Percentiles rank a stretch among this genome's conserved stretches.
These are phyloP conservation scores for Sporothrix inflata DNA, from an alignment of 2,329 filamentous ascomycete species.

Conservation along the genomic window DNA sequence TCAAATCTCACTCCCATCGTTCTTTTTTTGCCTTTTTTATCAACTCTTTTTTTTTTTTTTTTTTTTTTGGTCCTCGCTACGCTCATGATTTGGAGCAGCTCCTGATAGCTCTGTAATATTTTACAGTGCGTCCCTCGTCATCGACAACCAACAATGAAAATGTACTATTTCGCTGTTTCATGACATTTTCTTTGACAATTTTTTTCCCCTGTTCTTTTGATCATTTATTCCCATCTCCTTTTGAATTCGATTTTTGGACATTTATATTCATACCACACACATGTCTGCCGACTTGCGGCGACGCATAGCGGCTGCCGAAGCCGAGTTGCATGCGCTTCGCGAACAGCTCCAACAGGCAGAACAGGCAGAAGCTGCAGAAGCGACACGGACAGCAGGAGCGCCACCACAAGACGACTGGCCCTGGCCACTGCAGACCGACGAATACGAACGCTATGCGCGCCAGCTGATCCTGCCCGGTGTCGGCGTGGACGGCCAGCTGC, in stretches of 20 bases:
- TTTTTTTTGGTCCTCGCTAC: neutral
- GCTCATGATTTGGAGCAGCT: neutral
- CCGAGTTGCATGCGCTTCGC: conserved; percentile 51
- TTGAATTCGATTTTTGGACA: too few species aligned
- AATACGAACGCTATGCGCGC: conserved; percentile 85
- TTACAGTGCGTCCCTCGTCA: neutral
- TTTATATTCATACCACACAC: too few species aligned
- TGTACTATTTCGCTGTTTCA: neutral
- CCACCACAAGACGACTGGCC: conserved; percentile 42
- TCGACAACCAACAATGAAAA: neutral
- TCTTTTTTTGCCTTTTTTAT: conserved; percentile 21
- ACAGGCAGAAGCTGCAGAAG: conserved; percentile 31
- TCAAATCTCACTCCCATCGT: conserved; percentile 35
- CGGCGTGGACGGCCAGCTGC: conserved; percentile 77
- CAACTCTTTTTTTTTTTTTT: conserved; percentile 15
- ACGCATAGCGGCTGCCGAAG: conserved; percentile 54
- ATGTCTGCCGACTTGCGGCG: conserved; percentile 45
- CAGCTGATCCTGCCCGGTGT: conserved; percentile 88
- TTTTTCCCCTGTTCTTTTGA: neutral
- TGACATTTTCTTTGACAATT: neutral
- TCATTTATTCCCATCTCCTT: neutral
- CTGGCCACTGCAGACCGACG: conserved; percentile 72
- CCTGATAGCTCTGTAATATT: neutral
- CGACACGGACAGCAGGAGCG: neutral
- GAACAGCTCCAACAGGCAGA: conserved; percentile 50